phyloP scores from a whole-genome alignment of 768 basidiomycete species.

The Clitopilus passeckerianus region DNA sequence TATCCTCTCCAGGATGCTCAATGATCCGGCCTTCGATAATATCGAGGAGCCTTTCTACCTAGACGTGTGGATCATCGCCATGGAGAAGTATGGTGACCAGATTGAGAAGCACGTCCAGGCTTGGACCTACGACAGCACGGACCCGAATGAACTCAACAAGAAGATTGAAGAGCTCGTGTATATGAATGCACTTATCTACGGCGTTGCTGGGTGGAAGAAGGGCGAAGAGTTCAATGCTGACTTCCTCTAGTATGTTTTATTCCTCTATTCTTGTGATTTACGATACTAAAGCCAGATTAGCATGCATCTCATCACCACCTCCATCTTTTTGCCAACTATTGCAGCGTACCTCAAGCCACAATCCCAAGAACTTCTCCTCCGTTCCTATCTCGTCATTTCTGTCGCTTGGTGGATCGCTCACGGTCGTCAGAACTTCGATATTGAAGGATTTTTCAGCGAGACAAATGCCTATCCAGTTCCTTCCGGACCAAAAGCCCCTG shows the following conservation, averaged over 20 bases:
- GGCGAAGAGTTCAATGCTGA: conserved; percentile 4
- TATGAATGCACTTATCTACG: not conserved
- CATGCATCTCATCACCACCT: conserved; percentile 63
- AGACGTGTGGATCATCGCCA: not conserved
- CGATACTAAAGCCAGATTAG: conserved; percentile 23
- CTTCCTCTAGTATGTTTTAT: conserved; percentile 5
- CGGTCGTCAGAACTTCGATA: conserved; percentile 45
- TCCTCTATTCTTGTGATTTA: not conserved
- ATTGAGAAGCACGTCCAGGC: not conserved
- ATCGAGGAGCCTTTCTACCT: not conserved
- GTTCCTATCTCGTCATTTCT: conserved; percentile 46
- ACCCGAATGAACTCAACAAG: not conserved
- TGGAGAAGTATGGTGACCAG: conserved; percentile 1
- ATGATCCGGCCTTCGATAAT: not conserved
- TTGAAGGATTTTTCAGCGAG: conserved; percentile 41
- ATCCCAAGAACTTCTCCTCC: conserved; percentile 51
- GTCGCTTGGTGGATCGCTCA: conserved; percentile 55
- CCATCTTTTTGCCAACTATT: conserved; percentile 55
- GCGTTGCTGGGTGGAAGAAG: not conserved
- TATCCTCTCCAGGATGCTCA: conserved; percentile 1
- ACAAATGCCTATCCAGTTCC: conserved; percentile 16
- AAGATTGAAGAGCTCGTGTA: not conserved
- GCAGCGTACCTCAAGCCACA: conserved; percentile 30
- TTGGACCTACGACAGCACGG: not conserved
- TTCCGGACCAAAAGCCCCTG: conserved; percentile 16